Evolutionary conservation across 805 yeast genomes (phyloP), one percentile per base, ranked within the genome.

Genomic region (Starmerella etchellsii): DNA sequence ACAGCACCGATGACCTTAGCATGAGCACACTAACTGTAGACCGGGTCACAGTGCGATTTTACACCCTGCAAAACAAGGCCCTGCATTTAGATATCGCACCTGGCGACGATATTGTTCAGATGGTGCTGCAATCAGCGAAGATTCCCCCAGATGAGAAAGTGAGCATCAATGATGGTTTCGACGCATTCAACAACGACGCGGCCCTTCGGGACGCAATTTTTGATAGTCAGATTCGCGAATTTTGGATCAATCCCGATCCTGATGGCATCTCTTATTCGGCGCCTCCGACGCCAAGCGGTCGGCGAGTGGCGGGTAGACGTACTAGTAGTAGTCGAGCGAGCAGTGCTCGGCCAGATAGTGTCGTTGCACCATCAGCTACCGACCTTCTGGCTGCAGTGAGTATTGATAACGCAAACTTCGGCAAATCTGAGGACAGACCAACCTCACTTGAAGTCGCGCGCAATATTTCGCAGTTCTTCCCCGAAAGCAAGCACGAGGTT

Each of bases 401-500:
- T 15, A 13, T 19, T 6, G 20, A 7, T 16, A 7, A 7, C 7
- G 25, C 25, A 10, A 23, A 10, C 10, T 8, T 8, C 10, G 7
- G 7, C 25, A 18, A 13, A 15, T 20, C 11, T 6, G 21, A 11
- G 11, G 20, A 15, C 11, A 69, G 98, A 54, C 98, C 98, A 6
- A 87, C 97, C 1, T 78, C 91, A 44, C 94, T 84, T 55, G 70
- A 87, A 51, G 91, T 88, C 46, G 82, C 96, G 1, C 76, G 87
- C 2, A 84, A 88, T 54, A 64, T 88, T 48, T 78, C 85, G 2
- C 94, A 87, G 48, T 88, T 82, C 58, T 91, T 91, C 67, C 98
- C 98, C 0, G 79, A 77, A 30, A 77, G 94, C 0, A 77, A 74
- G 20, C 71, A 75, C 38, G 67, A 70, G 34, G 78, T 78, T 42